Conservation (phyloP, 176 grass and related monocot species). For the Luzula sylvatica region DNA sequence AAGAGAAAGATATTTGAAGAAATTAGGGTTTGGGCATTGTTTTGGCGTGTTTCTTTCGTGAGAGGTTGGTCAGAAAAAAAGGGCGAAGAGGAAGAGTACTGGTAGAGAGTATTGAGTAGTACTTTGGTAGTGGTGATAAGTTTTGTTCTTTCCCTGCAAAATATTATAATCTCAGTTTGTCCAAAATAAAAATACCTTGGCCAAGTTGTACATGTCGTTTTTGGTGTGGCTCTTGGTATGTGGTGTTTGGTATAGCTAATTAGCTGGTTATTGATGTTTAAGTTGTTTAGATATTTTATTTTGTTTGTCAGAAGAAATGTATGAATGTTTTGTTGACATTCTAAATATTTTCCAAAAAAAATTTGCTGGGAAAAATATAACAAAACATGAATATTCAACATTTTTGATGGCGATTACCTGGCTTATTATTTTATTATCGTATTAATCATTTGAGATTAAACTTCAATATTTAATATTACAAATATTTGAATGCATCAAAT, state of each 20-base stretch:
- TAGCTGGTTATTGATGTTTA: too few species aligned
- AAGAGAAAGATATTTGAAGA: constrained; percentile 1
- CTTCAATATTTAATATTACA: too few species aligned
- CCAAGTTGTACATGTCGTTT: background rate
- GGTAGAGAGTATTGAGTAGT: background rate
- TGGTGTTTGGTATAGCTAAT: background rate
- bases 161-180: background rate
- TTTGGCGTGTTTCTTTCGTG: background rate
- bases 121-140: background rate
- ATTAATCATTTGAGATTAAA: too few species aligned
- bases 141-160: background rate
- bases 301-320: too few species aligned
- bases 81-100: background rate
- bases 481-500: too few species aligned
- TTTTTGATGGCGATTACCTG: too few species aligned
- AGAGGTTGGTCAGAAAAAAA: background rate
- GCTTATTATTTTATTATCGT: too few species aligned
- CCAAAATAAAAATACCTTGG: background rate
- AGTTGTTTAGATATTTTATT: too few species aligned
- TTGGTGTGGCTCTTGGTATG: background rate
- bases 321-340: too few species aligned
- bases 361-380: too few species aligned
- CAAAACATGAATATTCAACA: too few species aligned
- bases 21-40: background rate
- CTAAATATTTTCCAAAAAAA: too few species aligned